phyloP scores from a whole-genome alignment of 2,329 filamentous ascomycete genomes.

The Colletotrichum zoysiae region DNA sequence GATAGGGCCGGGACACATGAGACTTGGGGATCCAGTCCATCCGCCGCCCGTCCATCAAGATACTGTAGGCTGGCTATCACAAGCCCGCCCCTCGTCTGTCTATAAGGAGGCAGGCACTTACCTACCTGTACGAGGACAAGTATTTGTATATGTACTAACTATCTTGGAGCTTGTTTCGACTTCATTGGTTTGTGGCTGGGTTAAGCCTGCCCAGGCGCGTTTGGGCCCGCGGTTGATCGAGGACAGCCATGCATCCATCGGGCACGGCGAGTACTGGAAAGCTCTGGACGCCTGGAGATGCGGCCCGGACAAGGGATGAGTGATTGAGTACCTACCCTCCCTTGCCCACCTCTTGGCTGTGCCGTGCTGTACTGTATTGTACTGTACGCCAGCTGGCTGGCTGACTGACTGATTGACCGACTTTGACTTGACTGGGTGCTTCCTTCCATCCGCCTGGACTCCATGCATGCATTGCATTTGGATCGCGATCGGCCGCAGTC shows the following conservation, averaged over 20 bases:
- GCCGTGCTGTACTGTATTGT: too few relatives aligned
- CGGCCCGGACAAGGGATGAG: neutral
- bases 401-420: neutral
- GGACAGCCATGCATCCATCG: conserved; percentile 12
- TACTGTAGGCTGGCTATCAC: too few relatives aligned
- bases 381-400: neutral
- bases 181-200: conserved; percentile 23
- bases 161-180: conserved; percentile 28
- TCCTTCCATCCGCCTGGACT: neutral
- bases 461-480: neutral
- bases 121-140: neutral
- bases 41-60: neutral
- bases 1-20: neutral
- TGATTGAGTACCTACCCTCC: conserved; percentile 8
- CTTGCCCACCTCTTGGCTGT: neutral
- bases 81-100: neutral
- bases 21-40: neutral
- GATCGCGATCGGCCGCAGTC: conserved; percentile 34
- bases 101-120: neutral
- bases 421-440: neutral
- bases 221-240: conserved; percentile 18
- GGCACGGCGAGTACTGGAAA: conserved; percentile 8
- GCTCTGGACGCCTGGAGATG: neutral
- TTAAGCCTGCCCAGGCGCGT: conserved; percentile 33
- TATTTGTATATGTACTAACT: too few relatives aligned